Evolutionary conservation across 2,329 filamentous ascomycete species (phyloP).

Genomic region (Atkinsonella texensis): DNA sequence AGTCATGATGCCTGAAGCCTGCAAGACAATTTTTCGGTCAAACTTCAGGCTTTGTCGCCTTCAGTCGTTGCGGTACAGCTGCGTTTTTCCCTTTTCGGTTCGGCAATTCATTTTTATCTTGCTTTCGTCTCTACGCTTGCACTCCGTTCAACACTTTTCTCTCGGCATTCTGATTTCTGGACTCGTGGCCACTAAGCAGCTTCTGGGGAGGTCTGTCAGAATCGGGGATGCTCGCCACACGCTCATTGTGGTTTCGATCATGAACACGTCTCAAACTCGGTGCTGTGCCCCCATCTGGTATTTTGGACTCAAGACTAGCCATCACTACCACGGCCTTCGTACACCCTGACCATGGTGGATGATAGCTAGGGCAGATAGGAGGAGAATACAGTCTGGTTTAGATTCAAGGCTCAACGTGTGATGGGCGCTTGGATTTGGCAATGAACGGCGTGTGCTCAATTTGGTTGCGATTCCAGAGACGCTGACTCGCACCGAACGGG

Average conservation of each 20-base stretch:
- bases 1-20: slow-evolving; percentile 3
- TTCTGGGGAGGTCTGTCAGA: slow-evolving; percentile 24
- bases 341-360: background rate
- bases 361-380: background rate
- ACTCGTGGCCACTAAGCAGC: slow-evolving; percentile 16
- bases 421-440: background rate
- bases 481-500: background rate
- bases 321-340: background rate
- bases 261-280: background rate
- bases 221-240: slow-evolving; percentile 4
- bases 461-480: background rate
- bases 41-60: slow-evolving; percentile 5
- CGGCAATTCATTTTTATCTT: slow-evolving; percentile 17
- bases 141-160: slow-evolving; percentile 6
- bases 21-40: background rate
- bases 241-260: background rate
- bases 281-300: background rate
- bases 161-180: slow-evolving; percentile 12
- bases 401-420: background rate
- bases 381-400: background rate
- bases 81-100: slow-evolving; percentile 14
- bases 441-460: background rate
- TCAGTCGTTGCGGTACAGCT: slow-evolving; percentile 27
- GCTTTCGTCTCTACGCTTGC: slow-evolving; percentile 16
- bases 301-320: background rate